Evolutionary conservation across 2,329 filamentous ascomycete genomes (phyloP), one percentile per base, ranked within the genome.

Genomic region (Pseudogymnoascus sp.): DNA sequence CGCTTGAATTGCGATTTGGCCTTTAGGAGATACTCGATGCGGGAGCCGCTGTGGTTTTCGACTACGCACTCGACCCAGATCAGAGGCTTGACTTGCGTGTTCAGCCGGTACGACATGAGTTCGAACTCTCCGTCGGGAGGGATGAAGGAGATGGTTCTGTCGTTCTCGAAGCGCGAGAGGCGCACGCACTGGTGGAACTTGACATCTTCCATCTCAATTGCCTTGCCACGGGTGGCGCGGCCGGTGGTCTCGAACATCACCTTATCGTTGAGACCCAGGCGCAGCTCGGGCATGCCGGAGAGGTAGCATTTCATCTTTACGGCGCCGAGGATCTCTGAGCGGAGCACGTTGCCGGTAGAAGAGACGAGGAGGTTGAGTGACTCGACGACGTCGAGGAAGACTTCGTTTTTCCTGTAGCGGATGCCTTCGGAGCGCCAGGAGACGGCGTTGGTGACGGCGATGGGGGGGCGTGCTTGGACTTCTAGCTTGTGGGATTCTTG

Each of bases 221-320:
- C 91, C 78, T 99, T 99, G 66, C 95, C 95, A 72, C 95, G 82
- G 42, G 93, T 97, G 14, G 93, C 91, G 66, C 95, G 85, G 29
- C 95, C 95, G 0, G 95, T 99, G 3, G 92, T 96, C 79, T 99
- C 95, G 73, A 99, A 99, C 95, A 99, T 99, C 76, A 91, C 95
- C 79, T 99, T 99, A 81, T 99, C 95, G 79, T 99, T 99, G 73
- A 99, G 79, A 4, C 95, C 95, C 61, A 99, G 78, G 29, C 95
- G 88, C 72, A 99, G 78, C 78, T 99, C 95, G 10, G 95, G 95
- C 95, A 99, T 99, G 64, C 95, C 95, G 57, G 91, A 96, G 14
- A 99, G 83, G 74, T 99, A 99, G 78, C 95, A 99, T 79, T 99
- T 99, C 95, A 99, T 97, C 80, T 99, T 99, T 76, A 99, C 88